Conservation (phyloP, 176 grass and related monocot genomes). For the Urochloa ruziziensis region DNA sequence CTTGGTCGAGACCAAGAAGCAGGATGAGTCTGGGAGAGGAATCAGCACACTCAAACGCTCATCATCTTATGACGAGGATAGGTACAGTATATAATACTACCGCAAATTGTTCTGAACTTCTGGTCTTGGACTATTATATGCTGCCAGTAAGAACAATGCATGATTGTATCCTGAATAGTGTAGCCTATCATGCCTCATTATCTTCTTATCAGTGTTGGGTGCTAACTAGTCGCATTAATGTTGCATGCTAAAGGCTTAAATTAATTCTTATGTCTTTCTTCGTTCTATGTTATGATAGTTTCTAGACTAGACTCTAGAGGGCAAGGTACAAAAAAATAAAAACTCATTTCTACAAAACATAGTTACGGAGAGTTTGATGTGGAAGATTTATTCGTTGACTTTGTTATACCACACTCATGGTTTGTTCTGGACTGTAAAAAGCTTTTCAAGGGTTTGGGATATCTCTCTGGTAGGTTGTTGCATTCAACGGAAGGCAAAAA, state of each 20-base stretch:
- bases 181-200: not conserved
- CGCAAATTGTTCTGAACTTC: conserved; percentile 1
- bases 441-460: no score
- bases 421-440: no score
- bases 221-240: not conserved
- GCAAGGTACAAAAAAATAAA: no score
- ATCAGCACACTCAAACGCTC: conserved; percentile 43
- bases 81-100: conserved; percentile 60
- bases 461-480: no score
- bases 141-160: conserved; percentile 6
- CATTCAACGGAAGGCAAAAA: no score
- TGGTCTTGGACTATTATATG: not conserved
- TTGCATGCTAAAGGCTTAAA: not conserved
- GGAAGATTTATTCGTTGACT: no score
- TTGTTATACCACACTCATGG: no score
- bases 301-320: not conserved
- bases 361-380: no score
- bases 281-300: conserved; percentile 14
- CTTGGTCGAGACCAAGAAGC: conserved; percentile 52
- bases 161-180: conserved; percentile 15
- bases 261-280: conserved; percentile 9
- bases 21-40: conserved; percentile 45
- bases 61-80: conserved; percentile 69
- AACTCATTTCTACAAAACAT: no score
- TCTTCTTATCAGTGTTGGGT: not conserved